Evolutionary conservation across 768 basidiomycete genomes (phyloP).

Genomic region (Fistulinella prunicolor): DNA sequence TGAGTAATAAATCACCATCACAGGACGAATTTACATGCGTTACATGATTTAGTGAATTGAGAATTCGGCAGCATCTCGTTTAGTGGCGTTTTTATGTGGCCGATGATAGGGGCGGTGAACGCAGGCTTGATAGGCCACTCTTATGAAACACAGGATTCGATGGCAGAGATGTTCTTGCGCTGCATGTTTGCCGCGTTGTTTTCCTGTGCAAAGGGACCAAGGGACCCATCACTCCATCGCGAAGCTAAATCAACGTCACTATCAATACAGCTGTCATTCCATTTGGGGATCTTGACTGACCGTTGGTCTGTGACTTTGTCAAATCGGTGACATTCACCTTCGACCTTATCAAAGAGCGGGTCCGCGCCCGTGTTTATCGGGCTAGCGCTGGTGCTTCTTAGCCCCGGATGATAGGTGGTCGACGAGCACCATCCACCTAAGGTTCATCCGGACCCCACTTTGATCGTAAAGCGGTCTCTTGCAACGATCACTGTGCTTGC

Average conservation of each 20-base stretch:
- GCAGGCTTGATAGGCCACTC: conserved; percentile 1
- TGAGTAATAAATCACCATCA: conserved; percentile 12
- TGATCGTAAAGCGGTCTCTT: conserved; percentile 9
- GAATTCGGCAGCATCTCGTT: not conserved
- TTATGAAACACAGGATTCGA: conserved; percentile 21
- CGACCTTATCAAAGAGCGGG: not conserved
- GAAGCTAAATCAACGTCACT: conserved; percentile 21
- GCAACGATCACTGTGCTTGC: conserved; percentile 6
- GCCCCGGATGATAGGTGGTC: not conserved
- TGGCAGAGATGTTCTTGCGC: conserved; percentile 9
- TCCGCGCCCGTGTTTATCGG: not conserved
- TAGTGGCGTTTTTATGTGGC: conserved; percentile 12
- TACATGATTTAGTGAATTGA: conserved; percentile 11
- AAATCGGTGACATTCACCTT: not conserved
- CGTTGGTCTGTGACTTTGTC: not conserved
- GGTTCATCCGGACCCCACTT: conserved; percentile 6
- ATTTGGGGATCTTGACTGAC: conserved; percentile 1
- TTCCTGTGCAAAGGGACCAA: conserved; percentile 10
- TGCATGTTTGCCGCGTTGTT: conserved; percentile 26
- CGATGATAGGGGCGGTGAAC: conserved; percentile 9
- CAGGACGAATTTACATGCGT: conserved; percentile 11
- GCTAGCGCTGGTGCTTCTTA: not conserved
- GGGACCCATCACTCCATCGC: conserved; percentile 13
- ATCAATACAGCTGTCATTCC: conserved; percentile 3
- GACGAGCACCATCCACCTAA: not conserved